Conservation (phyloP, 192 early-diverging fungal genomes). For the Umbelopsis isabellina region DNA sequence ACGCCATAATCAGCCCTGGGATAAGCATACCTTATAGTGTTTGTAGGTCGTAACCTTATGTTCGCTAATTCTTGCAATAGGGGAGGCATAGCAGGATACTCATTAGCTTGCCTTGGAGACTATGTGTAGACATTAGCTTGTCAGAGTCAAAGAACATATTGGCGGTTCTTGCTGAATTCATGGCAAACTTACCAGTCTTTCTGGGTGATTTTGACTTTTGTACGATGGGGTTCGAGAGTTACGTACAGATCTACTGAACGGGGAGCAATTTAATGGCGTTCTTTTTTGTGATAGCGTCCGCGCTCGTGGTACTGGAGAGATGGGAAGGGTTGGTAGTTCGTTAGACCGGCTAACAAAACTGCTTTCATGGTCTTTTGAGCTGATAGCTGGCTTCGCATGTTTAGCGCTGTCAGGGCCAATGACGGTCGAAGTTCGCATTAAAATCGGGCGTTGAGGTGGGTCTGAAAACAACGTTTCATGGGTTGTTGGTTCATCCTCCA, state of each 20-base stretch:
- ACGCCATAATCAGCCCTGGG: background rate
- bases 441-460: background rate
- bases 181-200: background rate
- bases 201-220: conserved; percentile 4
- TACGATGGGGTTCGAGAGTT: background rate
- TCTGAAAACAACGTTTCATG: conserved; percentile 1
- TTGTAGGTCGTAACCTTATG: conserved; percentile 1
- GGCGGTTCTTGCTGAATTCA: no score
- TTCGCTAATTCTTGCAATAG: background rate
- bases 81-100: background rate
- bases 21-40: background rate
- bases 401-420: background rate
- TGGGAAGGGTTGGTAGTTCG: background rate
- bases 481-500: background rate
- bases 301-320: background rate
- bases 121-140: no score
- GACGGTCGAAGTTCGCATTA: background rate
- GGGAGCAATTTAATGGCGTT: background rate
- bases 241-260: background rate
- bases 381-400: background rate
- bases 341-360: background rate
- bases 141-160: no score
- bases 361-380: background rate
- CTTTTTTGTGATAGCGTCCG: background rate
- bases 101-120: no score